Evolutionary conservation across 257 asterid genomes (phyloP), one percentile per base, ranked within the genome.

Genomic region (Vinca minor): DNA sequence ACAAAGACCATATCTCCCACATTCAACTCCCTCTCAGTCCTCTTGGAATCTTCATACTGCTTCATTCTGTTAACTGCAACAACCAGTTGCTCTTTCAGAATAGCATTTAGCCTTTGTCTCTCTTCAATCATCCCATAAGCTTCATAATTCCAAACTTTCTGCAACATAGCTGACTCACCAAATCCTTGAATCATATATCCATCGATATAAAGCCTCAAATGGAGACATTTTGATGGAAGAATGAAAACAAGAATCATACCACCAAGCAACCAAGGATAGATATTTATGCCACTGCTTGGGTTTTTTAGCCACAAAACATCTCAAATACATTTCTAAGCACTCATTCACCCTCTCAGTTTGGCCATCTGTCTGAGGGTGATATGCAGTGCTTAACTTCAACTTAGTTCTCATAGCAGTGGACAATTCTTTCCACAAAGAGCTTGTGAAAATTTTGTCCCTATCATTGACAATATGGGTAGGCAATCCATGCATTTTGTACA

Each of bases 1-100:
- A 71, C 4, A 10, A 48, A 71, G 0, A 64, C 61, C 9, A 1
- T 9, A 12, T 69, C 75, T 0, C 69, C 64, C 2, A 12, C 64
- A 0, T 47, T 28, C 25, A 65, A 65, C 1, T 3, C 4, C 4
- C 68, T 59, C 0, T 65, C 67, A 8, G 14, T 26, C 2, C 57
- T 57, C 0, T 25, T 12, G 0, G 21, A 9, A 11, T 65, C 71
- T 0, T 41, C 76, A 7, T 17, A 18, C 0, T n/a, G 8, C 23
- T 48, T 66, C 68, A 72, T 65, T 3, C 63, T 26, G 9, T 26
- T 4, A 3, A 48, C 53, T 0, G 66, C 64, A 0, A 0, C 1
- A 0, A 0, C 1, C 2, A 55, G 14, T 2, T 64, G 44, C n/a
- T n/a, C n/a, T n/a, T n/a, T n/a, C n/a, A n/a, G n/a, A n/a, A n/a